A percentile compares a stretch with the other conserved stretches of the same genome.
These are phyloP conservation scores for Phytophthora vignae DNA, from an alignment of 352 stramenopile species.

Conservation along the genomic window DNA sequence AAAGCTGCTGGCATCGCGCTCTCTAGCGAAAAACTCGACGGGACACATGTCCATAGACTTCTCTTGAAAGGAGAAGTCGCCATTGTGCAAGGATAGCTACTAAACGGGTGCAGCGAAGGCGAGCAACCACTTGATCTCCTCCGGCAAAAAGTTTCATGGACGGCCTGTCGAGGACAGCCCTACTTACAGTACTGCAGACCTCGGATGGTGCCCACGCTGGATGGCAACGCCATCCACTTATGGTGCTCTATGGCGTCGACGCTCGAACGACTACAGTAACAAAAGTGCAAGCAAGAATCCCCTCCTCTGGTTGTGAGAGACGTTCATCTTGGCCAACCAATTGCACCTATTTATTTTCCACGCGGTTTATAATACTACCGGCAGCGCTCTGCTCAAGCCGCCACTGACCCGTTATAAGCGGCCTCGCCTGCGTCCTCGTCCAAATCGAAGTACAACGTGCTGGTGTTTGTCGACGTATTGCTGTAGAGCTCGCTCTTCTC, in stretches of 20 bases:
- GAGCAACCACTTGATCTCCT: background rate
- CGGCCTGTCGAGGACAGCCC: constrained; percentile 1
- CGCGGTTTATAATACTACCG: too few relatives aligned
- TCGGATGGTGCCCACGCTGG: background rate
- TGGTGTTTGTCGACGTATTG: background rate
- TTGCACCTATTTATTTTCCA: too few relatives aligned
- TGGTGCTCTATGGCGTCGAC: background rate
- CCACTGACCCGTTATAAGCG: background rate
- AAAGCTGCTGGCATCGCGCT: background rate
- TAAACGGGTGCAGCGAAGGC: background rate
- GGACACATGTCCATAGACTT: too few relatives aligned
- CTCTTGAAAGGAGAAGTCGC: too few relatives aligned
- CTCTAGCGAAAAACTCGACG: background rate
- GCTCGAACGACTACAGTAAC: background rate
- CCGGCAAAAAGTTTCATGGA: background rate
- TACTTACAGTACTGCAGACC: background rate
- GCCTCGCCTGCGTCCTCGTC: background rate
- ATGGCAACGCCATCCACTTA: background rate
- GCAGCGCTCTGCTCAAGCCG: background rate
- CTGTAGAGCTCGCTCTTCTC: background rate
- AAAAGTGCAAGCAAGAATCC: too few relatives aligned
- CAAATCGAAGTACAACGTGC: background rate
- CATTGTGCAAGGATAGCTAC: too few relatives aligned
- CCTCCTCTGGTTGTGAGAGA: background rate
- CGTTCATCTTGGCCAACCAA: too few relatives aligned